These are phyloP conservation scores for Tulasnella sp. DNA, from an alignment of 768 basidiomycete genomes.

Conservation along the genomic window DNA sequence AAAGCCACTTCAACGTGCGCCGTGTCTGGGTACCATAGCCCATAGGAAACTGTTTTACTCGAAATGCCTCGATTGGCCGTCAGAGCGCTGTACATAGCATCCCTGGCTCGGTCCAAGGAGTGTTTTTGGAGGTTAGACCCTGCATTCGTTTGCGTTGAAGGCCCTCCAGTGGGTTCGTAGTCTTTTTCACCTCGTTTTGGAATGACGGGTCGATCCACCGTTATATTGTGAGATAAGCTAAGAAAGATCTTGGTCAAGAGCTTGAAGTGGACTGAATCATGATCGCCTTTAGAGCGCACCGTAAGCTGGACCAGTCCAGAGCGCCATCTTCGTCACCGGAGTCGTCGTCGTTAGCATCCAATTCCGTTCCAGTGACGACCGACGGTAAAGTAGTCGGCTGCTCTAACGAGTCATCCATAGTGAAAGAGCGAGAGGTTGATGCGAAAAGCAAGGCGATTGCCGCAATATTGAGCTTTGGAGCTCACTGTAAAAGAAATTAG, in stretches of 20 bases:
- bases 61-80: constrained; percentile 61
- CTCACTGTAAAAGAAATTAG: no score
- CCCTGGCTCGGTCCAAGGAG: constrained; percentile 64
- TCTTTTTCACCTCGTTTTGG: constrained; percentile 97
- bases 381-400: constrained; percentile 23
- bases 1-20: constrained; percentile 54
- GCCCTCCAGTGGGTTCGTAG: constrained; percentile 65
- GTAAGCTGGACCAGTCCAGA: constrained; percentile 72
- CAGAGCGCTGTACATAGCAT: constrained; percentile 81
- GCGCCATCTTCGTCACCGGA: constrained; percentile 67
- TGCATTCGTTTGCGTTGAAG: constrained; percentile 30
- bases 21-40: constrained; percentile 61
- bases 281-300: constrained; percentile 37
- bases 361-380: constrained; percentile 31
- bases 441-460: no score
- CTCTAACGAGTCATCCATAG: constrained; percentile 19
- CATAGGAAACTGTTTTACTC: constrained; percentile 72
- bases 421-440: no score
- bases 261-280: no score
- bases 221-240: constrained; percentile 2
- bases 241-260: not conserved
- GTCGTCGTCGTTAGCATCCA: constrained; percentile 34
- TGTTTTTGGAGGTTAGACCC: constrained; percentile 71
- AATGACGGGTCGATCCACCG: constrained; percentile 51
- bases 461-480: no score